phyloP scores from a whole-genome alignment of 371 early-diverging fungal genomes.

The Actinomucor elegans region DNA sequence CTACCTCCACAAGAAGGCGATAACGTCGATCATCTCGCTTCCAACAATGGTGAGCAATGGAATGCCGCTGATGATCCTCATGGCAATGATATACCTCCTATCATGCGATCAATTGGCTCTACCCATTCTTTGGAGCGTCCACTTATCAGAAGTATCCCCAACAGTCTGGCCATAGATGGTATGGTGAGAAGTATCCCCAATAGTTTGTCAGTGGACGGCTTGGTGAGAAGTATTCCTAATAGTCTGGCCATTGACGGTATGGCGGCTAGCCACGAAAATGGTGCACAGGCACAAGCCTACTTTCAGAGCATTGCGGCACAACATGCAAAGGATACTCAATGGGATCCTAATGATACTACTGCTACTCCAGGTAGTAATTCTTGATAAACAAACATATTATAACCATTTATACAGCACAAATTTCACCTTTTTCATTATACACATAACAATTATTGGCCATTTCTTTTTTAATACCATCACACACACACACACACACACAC shows the following conservation, averaged over 20 bases:
- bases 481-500: too few species aligned
- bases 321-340: constrained; percentile 25
- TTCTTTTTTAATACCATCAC: too few species aligned
- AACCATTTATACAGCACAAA: too few species aligned
- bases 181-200: constrained; percentile 36
- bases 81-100: constrained; percentile 15
- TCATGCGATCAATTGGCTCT: constrained; percentile 24
- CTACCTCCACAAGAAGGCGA: constrained; percentile 6
- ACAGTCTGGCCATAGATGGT: constrained; percentile 36
- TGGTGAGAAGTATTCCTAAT: constrained; percentile 39
- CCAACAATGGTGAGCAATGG: background rate
- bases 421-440: too few species aligned
- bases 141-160: constrained; percentile 32
- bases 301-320: constrained; percentile 41
- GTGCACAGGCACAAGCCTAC: constrained; percentile 43
- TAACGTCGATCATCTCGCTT: background rate
- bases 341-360: constrained; percentile 15
- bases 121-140: constrained; percentile 32
- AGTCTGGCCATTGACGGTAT: constrained; percentile 40
- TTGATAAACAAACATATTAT: too few species aligned
- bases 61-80: background rate
- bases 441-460: too few species aligned
- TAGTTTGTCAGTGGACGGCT: constrained; percentile 33
- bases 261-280: constrained; percentile 28
- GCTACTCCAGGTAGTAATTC: too few species aligned